Evolutionary conservation across 208 protist species (phyloP).

Genomic region (Crithidia thermophila): DNA sequence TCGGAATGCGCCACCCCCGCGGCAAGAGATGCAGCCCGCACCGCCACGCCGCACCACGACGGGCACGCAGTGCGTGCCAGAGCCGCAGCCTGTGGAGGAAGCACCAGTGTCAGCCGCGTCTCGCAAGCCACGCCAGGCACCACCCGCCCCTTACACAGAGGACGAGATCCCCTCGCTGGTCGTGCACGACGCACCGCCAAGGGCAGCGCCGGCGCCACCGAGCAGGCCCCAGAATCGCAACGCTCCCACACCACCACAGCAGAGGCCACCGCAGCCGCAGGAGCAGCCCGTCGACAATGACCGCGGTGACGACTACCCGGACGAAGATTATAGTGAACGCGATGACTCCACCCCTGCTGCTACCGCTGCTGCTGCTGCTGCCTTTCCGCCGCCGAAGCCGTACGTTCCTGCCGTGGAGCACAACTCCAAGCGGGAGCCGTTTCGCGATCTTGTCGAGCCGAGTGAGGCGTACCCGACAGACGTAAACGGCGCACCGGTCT

Average conservation of each 20-base stretch:
- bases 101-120: background rate
- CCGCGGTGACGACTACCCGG: too few species aligned
- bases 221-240: too few species aligned
- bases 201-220: too few species aligned
- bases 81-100: background rate
- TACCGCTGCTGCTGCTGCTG: background rate
- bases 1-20: too few species aligned
- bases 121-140: background rate
- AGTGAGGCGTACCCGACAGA: slow-evolving; percentile 2
- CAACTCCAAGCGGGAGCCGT: slow-evolving; percentile 15
- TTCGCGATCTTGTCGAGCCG: slow-evolving; percentile 21
- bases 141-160: background rate
- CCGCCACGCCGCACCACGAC: background rate
- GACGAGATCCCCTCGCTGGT: slow-evolving; percentile 5
- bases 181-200: too few species aligned
- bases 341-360: background rate
- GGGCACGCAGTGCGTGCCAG: slow-evolving; percentile 1
- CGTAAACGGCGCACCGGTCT: slow-evolving; percentile 11
- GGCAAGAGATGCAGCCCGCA: too few species aligned
- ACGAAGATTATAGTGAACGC: background rate
- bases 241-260: background rate
- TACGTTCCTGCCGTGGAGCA: background rate
- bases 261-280: background rate
- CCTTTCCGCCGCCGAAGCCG: background rate
- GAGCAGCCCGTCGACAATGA: background rate